Conservation (phyloP, 768 basidiomycete genomes). For the Scleroderma citrinum region DNA sequence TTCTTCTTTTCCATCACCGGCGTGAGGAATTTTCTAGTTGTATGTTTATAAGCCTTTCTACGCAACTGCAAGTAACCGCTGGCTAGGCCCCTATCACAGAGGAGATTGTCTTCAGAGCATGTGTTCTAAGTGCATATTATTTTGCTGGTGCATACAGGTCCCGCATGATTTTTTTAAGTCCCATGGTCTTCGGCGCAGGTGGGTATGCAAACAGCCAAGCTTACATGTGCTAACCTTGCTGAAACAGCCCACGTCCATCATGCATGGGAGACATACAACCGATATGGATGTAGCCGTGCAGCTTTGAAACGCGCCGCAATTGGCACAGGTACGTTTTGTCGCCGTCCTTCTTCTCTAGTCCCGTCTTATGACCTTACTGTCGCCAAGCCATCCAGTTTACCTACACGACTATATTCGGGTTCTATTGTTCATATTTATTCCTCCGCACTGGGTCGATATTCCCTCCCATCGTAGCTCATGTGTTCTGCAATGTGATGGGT, state of each 20-base stretch:
- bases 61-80: not conserved
- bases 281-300: constrained; percentile 57
- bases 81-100: constrained; percentile 86
- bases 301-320: constrained; percentile 62
- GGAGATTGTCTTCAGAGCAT: constrained; percentile 86
- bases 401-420: constrained; percentile 93
- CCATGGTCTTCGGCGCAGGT: constrained; percentile 88
- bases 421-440: constrained; percentile 80
- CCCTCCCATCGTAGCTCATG: constrained; percentile 73
- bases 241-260: constrained; percentile 84
- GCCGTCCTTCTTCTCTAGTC: not conserved
- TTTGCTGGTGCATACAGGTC: constrained; percentile 51
- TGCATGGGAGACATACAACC: constrained; percentile 79
- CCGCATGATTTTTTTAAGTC: constrained; percentile 73
- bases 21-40: constrained; percentile 61
- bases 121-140: constrained; percentile 68
- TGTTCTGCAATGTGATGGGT: constrained; percentile 95
- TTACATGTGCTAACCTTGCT: constrained; percentile 1
- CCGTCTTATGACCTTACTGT: constrained; percentile 10
- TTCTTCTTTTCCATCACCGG: constrained; percentile 51
- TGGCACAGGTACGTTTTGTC: constrained; percentile 40
- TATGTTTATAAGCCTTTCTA: constrained; percentile 19
- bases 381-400: constrained; percentile 72
- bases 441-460: constrained; percentile 78
- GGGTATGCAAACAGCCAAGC: constrained; percentile 18